Conservation (phyloP, 1,284 basidiomycete genomes). For the Ganoderma lingzhi region DNA sequence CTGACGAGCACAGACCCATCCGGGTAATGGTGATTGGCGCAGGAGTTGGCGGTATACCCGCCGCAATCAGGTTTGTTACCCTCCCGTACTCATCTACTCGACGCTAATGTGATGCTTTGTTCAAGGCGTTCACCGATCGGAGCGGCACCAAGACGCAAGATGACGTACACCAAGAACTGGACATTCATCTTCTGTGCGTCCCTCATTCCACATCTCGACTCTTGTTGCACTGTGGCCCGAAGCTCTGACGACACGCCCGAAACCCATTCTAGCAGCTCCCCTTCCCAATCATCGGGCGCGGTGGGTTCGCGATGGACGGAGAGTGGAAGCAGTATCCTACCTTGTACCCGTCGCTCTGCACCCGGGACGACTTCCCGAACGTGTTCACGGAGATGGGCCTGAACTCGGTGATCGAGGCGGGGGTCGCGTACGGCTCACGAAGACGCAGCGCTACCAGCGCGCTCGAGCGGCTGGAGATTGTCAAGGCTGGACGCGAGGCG, state of each 20-base stretch:
- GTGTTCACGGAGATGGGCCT: constrained; percentile 65
- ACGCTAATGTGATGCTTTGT: constrained; percentile 30
- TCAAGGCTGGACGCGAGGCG: constrained; percentile 34
- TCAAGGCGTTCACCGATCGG: constrained; percentile 56
- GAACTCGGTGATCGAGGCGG: constrained; percentile 60
- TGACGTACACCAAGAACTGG: constrained; percentile 60
- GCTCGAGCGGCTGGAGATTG: constrained; percentile 61
- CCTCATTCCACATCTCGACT: neutral
- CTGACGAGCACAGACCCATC: constrained; percentile 58
- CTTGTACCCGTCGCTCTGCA: constrained; percentile 62
- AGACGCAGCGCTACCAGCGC: constrained; percentile 53
- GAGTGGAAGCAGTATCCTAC: constrained; percentile 60
- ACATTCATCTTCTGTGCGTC: constrained; percentile 57
- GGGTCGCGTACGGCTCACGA: constrained; percentile 64
- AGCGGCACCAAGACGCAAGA: constrained; percentile 64
- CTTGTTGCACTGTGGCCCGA: too few relatives aligned
- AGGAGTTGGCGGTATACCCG: constrained; percentile 57
- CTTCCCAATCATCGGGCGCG: constrained; percentile 61
- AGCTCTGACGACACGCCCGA: too few relatives aligned
- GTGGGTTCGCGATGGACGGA: constrained; percentile 55
- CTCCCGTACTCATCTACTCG: neutral
- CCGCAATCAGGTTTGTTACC: neutral
- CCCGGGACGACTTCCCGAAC: constrained; percentile 66
- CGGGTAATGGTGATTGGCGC: constrained; percentile 60
- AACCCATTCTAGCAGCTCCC: constrained; percentile 55